phyloP scores from a whole-genome alignment of 768 basidiomycete genomes.

The Pleurotus ostreatus region DNA sequence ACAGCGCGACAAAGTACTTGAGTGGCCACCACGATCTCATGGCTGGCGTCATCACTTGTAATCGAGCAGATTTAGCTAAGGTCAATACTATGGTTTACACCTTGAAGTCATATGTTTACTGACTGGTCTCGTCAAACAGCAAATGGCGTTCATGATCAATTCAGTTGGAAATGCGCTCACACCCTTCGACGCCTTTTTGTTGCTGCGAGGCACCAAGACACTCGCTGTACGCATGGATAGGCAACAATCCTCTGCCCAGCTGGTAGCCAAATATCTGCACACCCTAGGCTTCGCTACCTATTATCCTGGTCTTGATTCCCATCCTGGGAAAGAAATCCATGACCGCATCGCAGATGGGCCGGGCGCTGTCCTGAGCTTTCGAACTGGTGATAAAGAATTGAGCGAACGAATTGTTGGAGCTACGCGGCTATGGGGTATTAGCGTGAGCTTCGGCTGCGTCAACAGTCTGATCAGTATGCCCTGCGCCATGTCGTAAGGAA shows the following conservation, averaged over 20 bases:
- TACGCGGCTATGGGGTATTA: constrained; percentile 94
- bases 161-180: constrained; percentile 90
- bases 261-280: constrained; percentile 84
- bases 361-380: constrained; percentile 93
- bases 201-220: constrained; percentile 94
- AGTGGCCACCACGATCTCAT: constrained; percentile 99
- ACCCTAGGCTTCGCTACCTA: constrained; percentile 84
- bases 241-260: constrained; percentile 77
- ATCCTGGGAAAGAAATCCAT: constrained; percentile 87
- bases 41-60: constrained; percentile 94
- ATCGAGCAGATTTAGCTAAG: constrained; percentile 87
- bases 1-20: constrained; percentile 96
- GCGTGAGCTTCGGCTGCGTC: constrained; percentile 96
- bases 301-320: constrained; percentile 84
- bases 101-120: constrained; percentile 1
- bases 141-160: constrained; percentile 90
- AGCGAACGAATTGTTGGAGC: constrained; percentile 92
- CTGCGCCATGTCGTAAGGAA: constrained; percentile 96
- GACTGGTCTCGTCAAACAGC: constrained; percentile 34
- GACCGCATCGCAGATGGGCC: constrained; percentile 86
- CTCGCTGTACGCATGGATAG: constrained; percentile 94
- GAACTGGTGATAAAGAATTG: constrained; percentile 85
- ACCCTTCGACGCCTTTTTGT: constrained; percentile 94
- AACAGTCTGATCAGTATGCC: constrained; percentile 99
- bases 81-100: constrained; percentile 30